These are phyloP conservation scores for Endocarpon pusillum DNA, from an alignment of 495 filamentous ascomycete genomes.

Conservation along the genomic window DNA sequence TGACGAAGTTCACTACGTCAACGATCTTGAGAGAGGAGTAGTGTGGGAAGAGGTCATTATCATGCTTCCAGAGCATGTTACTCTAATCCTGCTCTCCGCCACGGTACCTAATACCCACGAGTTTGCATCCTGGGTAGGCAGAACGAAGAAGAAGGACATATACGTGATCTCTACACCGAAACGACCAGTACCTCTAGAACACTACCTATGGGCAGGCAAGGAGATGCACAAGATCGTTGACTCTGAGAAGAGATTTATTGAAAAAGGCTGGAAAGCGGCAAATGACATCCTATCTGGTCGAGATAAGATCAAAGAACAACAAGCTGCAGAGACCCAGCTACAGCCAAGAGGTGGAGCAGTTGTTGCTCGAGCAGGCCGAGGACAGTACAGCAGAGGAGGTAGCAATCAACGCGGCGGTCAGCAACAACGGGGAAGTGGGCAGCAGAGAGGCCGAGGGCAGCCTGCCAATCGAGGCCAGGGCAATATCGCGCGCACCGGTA, in stretches of 20 bases:
- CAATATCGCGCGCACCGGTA: conserved; percentile 75
- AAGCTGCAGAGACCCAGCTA: conserved; percentile 29
- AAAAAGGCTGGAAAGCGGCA: conserved; percentile 87
- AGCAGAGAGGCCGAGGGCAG: conserved; percentile 36
- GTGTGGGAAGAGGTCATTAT: conserved; percentile 99
- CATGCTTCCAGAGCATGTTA: conserved; percentile 94
- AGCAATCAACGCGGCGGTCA: conserved; percentile 29
- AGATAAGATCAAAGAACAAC: conserved; percentile 53
- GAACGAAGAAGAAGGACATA: conserved; percentile 96
- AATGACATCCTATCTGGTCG: conserved; percentile 66
- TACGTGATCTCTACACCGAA: conserved; percentile 97
- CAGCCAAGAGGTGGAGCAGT: conserved; percentile 20
- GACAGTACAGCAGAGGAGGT: conserved; percentile 15
- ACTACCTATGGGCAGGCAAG: conserved; percentile 90
- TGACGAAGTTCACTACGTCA: conserved; percentile 97
- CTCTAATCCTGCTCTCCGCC: conserved; percentile 83
- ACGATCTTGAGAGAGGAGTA: conserved; percentile 90
- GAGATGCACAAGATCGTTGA: conserved; percentile 89
- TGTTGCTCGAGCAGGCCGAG: conserved; percentile 18
- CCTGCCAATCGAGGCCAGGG: conserved; percentile 45
- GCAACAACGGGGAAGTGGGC: conserved; percentile 22
- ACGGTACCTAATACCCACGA: conserved; percentile 96
- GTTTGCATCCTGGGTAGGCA: conserved; percentile 95
- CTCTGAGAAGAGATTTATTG: conserved; percentile 73
- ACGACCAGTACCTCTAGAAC: conserved; percentile 83